A percentile compares a stretch with the other conserved stretches of the same genome.
These are phyloP conservation scores for Sporisorium exsertum DNA, from an alignment of 1,284 basidiomycete genomes.

Conservation along the genomic window DNA sequence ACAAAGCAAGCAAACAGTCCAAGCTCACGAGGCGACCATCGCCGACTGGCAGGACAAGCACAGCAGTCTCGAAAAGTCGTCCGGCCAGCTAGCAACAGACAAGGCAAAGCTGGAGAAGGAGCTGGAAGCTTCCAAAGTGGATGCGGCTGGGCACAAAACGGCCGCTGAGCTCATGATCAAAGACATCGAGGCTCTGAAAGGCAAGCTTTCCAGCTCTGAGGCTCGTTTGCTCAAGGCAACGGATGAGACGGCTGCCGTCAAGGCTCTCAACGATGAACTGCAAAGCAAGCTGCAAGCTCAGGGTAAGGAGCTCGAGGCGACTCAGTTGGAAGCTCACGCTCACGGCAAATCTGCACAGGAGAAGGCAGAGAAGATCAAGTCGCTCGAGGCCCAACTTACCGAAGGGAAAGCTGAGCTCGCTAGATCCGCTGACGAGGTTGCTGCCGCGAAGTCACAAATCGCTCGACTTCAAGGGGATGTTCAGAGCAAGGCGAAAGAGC, in stretches of 20 bases:
- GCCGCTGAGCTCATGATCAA: conserved; percentile 19
- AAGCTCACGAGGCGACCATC: conserved; percentile 22
- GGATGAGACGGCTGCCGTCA: conserved; percentile 15
- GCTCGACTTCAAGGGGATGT: conserved; percentile 19
- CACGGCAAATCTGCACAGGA: conserved; percentile 24
- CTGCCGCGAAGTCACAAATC: conserved; percentile 15
- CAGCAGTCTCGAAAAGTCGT: conserved; percentile 15
- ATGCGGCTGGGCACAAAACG: conserved; percentile 14
- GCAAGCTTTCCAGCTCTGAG: conserved; percentile 18
- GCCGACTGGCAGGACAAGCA: conserved; percentile 15
- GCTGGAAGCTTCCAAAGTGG: conserved; percentile 13
- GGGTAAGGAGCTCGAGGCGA: conserved; percentile 20
- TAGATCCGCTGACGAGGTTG: conserved; percentile 10
- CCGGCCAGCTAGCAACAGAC: conserved; percentile 9
- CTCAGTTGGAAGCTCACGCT: conserved; percentile 12
- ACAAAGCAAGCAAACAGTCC: conserved; percentile 11
- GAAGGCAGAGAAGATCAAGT: conserved; percentile 21
- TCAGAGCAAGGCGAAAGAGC: conserved; percentile 10
- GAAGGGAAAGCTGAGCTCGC: conserved; percentile 18
- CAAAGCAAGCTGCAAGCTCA: conserved; percentile 23
- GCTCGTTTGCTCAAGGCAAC: conserved; percentile 18
- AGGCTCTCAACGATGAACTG: conserved; percentile 22
- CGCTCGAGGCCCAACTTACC: conserved; percentile 19
- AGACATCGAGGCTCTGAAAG: conserved; percentile 24
- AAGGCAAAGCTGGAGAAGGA: conserved; percentile 22